Base-by-base conservation (phyloP, 805 yeast species). In the Candida michaelii region DNA sequence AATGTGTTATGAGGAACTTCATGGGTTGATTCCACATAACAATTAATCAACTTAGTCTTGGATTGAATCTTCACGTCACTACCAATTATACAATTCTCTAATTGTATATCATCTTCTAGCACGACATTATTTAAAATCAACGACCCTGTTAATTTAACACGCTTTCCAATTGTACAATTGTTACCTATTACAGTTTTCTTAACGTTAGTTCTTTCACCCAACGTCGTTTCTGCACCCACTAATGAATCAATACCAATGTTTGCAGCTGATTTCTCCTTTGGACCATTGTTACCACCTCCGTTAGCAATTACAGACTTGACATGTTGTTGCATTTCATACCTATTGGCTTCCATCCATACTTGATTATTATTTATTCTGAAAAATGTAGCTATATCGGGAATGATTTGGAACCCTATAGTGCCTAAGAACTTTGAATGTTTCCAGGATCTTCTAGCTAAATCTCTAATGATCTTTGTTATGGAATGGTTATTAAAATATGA, bases 371-470 rank as follows among this genome's bases (percentile, higher is more conserved):
- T 89, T 37, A 85, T 75, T 51, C 98, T 77, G 46, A 87, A 74
- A 56, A 90, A 90, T 2, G 76, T 69, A 10, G 85, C 79, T 45
- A 81, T 78, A 21, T 75, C 69, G 3, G 97, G 96, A 19, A 90
- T 59, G 17, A 82, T 74, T 48, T 84, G 76, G 52, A 91, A 69
- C 3, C 85, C 85, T 13, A 93, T 76, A 0, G 82, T 76, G 42
- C 82, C 87, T 48, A 72, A 71, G 8, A 63, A 58, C 5, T 56
- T 53, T 0, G 84, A 71, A 58, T 89, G 96, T 53, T 77, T 78
- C 99, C 99, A 93, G 1, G 96, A 83, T 49, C 95, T 79, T 62
- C 98, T 79, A 3, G 95, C 95, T 44, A 91, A 65, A 56, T 89
- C 96, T 56, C 98, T 79, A 31, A 89, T 76, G 17, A 90, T 73